phyloP scores from a whole-genome alignment of 2,329 filamentous ascomycete genomes.

The Trichoderma cornu-damae region DNA sequence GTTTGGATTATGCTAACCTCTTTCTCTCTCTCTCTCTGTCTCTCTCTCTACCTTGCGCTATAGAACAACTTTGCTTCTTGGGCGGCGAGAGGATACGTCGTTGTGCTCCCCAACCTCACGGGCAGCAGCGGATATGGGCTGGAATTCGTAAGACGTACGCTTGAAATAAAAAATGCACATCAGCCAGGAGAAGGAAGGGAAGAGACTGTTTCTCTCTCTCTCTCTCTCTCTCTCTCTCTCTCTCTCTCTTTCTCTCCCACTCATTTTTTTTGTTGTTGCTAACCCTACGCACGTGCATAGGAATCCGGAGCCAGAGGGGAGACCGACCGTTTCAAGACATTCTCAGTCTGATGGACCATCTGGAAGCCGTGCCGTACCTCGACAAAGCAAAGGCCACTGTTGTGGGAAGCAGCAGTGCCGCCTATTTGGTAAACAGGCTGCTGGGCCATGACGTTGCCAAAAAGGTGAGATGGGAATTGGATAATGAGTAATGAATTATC shows the following conservation, averaged over 20 bases:
- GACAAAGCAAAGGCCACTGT: constrained; percentile 50
- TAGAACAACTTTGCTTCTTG: constrained; percentile 52
- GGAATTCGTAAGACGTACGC: constrained; percentile 28
- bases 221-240: no score
- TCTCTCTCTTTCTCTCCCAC: no score
- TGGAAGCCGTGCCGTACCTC: constrained; percentile 48
- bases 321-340: constrained; percentile 52
- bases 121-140: constrained; percentile 54
- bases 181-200: no score
- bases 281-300: constrained; percentile 29
- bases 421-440: constrained; percentile 57
- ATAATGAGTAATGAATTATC: no score
- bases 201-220: no score
- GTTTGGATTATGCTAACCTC: neutral
- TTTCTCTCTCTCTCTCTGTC: no score
- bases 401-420: constrained; percentile 52
- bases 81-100: constrained; percentile 57
- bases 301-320: constrained; percentile 50
- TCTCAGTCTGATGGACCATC: constrained; percentile 47
- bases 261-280: neutral
- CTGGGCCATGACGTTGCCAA: constrained; percentile 49
- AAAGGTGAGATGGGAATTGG: constrained; percentile 35
- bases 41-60: no score
- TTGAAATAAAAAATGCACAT: neutral
- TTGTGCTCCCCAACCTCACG: constrained; percentile 55